These are phyloP conservation scores for Candida tammaniensis DNA, from an alignment of 805 yeast species.

Conservation along the genomic window DNA sequence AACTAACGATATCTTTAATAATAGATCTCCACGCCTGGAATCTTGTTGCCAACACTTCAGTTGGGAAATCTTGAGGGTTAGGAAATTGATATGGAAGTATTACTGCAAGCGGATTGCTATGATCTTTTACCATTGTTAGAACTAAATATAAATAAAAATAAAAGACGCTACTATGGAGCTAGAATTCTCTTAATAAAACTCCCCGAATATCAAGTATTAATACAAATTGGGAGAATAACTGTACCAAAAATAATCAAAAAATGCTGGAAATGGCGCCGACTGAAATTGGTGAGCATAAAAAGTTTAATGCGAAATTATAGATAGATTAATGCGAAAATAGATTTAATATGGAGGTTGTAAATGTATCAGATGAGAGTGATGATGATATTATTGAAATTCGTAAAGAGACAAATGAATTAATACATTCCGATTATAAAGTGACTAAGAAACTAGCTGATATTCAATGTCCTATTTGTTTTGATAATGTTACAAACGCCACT, in stretches of 20 bases:
- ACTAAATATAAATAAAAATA: too few relatives aligned
- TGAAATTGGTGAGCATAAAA: too few relatives aligned
- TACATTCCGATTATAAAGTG: slow-evolving; percentile 19
- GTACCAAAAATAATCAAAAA: too few relatives aligned
- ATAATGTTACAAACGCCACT: slow-evolving; percentile 37
- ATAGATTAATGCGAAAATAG: too few relatives aligned
- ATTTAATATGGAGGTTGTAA: slow-evolving; percentile 6
- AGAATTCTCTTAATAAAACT: too few relatives aligned
- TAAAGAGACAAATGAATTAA: slow-evolving; percentile 31
- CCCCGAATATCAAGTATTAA: too few relatives aligned
- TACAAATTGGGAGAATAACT: too few relatives aligned
- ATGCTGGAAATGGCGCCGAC: too few relatives aligned
- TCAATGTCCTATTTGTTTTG: slow-evolving; percentile 46
- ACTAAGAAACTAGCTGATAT: slow-evolving; percentile 33
- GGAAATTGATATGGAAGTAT: slow-evolving; percentile 36
- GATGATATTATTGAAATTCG: slow-evolving; percentile 39
- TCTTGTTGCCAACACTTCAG: slow-evolving; percentile 80
- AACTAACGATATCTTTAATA: slow-evolving; percentile 68
- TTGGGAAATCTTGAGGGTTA: slow-evolving; percentile 53
- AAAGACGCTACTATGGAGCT: too few relatives aligned
- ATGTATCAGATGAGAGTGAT: slow-evolving; percentile 16
- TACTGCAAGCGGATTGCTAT: slow-evolving; percentile 37
- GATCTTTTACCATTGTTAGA: slow-evolving; percentile 13
- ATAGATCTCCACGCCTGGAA: slow-evolving; percentile 85
- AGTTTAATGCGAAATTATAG: too few relatives aligned